A percentile compares a stretch with the other conserved stretches of the same genome.
Conservation (phyloP, 73 alveolate species). For the Stentor roeselii region DNA sequence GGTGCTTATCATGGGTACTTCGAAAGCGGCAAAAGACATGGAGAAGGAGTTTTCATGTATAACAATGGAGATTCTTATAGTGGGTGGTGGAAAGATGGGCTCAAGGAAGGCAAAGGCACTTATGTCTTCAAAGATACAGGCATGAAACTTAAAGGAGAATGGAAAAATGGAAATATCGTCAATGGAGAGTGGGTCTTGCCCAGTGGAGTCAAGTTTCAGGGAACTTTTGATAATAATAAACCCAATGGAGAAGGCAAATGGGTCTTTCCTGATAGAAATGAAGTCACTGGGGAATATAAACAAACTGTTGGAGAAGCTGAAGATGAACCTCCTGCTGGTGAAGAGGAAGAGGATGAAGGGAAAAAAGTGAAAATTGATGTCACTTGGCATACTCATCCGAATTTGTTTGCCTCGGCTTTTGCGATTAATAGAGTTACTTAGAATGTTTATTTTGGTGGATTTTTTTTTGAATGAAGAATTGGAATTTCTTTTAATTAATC, state of each 20-base stretch:
- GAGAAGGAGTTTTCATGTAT: slow-evolving; percentile 94
- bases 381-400: slow-evolving; percentile 41
- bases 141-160: slow-evolving; percentile 88
- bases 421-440: slow-evolving; percentile 30
- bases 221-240: slow-evolving; percentile 86
- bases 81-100: slow-evolving; percentile 98
- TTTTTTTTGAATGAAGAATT: too few relatives aligned
- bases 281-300: slow-evolving; percentile 70
- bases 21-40: slow-evolving; percentile 97
- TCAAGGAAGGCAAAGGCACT: slow-evolving; percentile 88
- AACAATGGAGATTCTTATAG: slow-evolving; percentile 82
- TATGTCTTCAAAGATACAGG: slow-evolving; percentile 83
- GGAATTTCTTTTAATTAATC: too few relatives aligned
- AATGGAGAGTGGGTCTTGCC: slow-evolving; percentile 90
- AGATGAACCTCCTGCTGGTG: slow-evolving; percentile 69
- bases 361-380: slow-evolving; percentile 48
- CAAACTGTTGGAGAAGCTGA: slow-evolving; percentile 65
- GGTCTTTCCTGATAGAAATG: slow-evolving; percentile 89
- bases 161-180: slow-evolving; percentile 73
- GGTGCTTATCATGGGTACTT: slow-evolving; percentile 94
- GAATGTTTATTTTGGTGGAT: too few relatives aligned
- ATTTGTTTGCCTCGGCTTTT: slow-evolving; percentile 32
- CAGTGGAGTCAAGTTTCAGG: slow-evolving; percentile 91
- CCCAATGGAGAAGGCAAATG: slow-evolving; percentile 90
- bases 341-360: slow-evolving; percentile 51